Conservation (phyloP, 768 basidiomycete genomes). For the Lentinula edodes region DNA sequence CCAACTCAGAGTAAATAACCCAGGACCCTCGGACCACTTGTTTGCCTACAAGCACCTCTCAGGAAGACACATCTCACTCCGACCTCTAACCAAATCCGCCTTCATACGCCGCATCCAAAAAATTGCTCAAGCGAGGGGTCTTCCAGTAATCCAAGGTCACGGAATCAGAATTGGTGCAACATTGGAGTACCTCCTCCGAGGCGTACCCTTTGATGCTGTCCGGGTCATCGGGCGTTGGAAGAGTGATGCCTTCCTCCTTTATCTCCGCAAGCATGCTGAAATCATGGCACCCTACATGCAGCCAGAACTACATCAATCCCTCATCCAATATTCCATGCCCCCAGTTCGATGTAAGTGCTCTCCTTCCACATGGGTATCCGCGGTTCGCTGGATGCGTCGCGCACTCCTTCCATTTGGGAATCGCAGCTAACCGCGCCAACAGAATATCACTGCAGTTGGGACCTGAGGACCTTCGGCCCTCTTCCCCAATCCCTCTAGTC, state of each 20-base stretch:
- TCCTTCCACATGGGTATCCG: neutral
- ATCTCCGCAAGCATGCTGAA: constrained; percentile 15
- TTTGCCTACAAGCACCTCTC: constrained; percentile 20
- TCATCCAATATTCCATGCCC: constrained; percentile 8
- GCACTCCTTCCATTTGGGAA: neutral
- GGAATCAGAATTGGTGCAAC: constrained; percentile 21
- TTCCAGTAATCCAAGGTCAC: constrained; percentile 17
- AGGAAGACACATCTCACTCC: neutral
- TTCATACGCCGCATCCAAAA: constrained; percentile 13
- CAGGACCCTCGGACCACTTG: constrained; percentile 16
- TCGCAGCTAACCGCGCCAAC: neutral
- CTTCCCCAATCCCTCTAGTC: constrained; percentile 8
- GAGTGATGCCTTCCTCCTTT: constrained; percentile 14
- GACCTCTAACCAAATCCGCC: neutral
- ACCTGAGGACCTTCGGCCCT: neutral
- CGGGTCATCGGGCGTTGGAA: constrained; percentile 18
- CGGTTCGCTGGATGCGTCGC: constrained; percentile 2
- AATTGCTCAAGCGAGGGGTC: neutral
- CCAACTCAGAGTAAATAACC: constrained; percentile 20
- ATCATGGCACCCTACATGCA: constrained; percentile 17
- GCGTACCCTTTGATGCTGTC: constrained; percentile 17
- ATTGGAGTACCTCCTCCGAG: constrained; percentile 15
- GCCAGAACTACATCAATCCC: constrained; percentile 4
- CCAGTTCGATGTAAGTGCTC: neutral
- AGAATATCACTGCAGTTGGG: neutral